phyloP scores from a whole-genome alignment of 2,329 filamentous ascomycete species.

The Curvularia eragrostidis region DNA sequence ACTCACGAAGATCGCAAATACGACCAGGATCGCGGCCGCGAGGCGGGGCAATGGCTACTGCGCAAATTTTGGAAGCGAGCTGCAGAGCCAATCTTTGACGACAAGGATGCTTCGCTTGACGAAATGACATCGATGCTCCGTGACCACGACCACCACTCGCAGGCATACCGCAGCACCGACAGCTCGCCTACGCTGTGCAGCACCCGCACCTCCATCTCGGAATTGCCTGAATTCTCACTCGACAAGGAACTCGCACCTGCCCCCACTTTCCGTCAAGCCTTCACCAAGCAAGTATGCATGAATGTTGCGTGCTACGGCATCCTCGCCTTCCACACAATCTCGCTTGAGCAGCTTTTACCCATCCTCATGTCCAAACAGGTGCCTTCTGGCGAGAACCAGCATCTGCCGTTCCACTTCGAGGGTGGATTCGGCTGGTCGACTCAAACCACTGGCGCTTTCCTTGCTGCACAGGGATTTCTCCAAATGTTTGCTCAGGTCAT shows the following conservation, averaged over 20 bases:
- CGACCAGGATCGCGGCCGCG: constrained; percentile 75
- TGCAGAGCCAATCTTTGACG: constrained; percentile 39
- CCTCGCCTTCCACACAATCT: constrained; percentile 95
- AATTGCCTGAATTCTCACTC: constrained; percentile 45
- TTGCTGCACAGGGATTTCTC: constrained; percentile 87
- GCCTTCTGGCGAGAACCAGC: constrained; percentile 54
- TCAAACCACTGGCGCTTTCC: constrained; percentile 83
- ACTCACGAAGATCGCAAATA: constrained; percentile 85
- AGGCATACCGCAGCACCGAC: constrained; percentile 67
- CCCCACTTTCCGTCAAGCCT: constrained; percentile 62
- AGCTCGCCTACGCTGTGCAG: constrained; percentile 59
- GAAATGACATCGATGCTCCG: constrained; percentile 69
- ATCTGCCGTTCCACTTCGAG: constrained; percentile 85
- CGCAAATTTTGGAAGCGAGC: constrained; percentile 42
- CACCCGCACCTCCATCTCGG: constrained; percentile 40
- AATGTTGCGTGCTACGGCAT: constrained; percentile 92
- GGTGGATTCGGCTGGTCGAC: constrained; percentile 85
- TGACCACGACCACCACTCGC: constrained; percentile 54
- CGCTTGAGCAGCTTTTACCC: constrained; percentile 91
- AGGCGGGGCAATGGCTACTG: constrained; percentile 75
- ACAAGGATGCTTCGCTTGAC: constrained; percentile 59
- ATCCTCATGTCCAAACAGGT: constrained; percentile 81
- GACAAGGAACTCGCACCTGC: constrained; percentile 35
- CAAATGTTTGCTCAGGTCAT: constrained; percentile 87
- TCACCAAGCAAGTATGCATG: constrained; percentile 83